Base-by-base conservation (phyloP, 306 rosid species). In the Biancaea sappan region DNA sequence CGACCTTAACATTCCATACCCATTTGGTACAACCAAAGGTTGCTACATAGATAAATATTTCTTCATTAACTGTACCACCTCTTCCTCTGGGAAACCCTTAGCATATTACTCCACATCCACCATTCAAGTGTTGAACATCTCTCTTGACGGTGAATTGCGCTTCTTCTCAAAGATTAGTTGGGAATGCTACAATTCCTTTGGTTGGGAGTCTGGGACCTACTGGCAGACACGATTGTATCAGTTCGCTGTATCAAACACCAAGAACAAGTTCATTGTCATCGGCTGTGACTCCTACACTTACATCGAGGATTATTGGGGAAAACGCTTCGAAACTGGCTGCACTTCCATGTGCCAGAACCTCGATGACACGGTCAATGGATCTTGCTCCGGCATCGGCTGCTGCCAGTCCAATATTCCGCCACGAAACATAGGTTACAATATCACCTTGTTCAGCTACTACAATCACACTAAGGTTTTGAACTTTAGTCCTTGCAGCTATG, bases 401-500 rank as follows among this genome's bases (percentile, higher is more conserved):
- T 74, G 78, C 52, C n/a, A 74, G 12, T 3, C 71, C 13, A 2
- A 21, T 3, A 21, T 74, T 0, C 78, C 71, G 1, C 5, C 29
- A 13, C 51, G 63, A 25, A 41, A 40, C 10, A 13, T 6, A 14
- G 53, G 71, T 24, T 65, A 7, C 80, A 83, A 4, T 71, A 76
- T 34, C 71, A 84, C 50, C 31, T 3, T 22, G 0, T 1, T 0
- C 0, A 54, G 82, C 67, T 26, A 3, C 2, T 0, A 0, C 0
- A 78, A 75, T 73, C 66, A 69, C 19, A 1, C 59, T 0, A 0
- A 0, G 0, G 73, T 68, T 0, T 3, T 5, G 9, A 15, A 11
- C 0, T 62, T 72, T 50, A 81, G 25, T 65, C 80, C 82, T 0
- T 88, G 92, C 34, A 57, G 88, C 15, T 77, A 71, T 43, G 79